Evolutionary conservation across 495 filamentous ascomycete genomes (phyloP), one percentile per base, ranked within the genome.

Genomic region (Penicillium bialowiezense): DNA sequence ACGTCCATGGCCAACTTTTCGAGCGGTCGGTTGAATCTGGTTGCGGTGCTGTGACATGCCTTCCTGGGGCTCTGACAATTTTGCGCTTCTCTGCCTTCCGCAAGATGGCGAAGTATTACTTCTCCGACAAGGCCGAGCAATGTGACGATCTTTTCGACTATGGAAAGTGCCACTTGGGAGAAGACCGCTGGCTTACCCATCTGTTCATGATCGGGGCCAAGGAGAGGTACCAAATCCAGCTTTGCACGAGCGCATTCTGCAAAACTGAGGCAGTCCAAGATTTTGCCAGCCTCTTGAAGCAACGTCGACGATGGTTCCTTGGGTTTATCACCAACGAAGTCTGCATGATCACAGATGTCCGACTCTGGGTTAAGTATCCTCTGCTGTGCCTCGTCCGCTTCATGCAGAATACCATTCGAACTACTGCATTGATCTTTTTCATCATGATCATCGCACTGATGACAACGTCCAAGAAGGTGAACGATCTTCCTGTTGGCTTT

Each of bases 271-370:
- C 93, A 8, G 93, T 97, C 18, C 90, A 96, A 65, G 90, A 86
- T 14, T 92, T 92, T 59, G 66, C 70, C 40, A 91, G 85, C 63
- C 80, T 98, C 35, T 74, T 97, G 62, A 97, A 98, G 74, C 93
- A 98, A 70, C 86, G 93, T 23, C 86, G 93, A 39, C 80, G 93
- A 55, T 98, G 93, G 93, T 98, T 98, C 62, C 77, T 98, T 38
- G 93, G 93, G 1, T 97, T 95, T 65, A 93, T 98, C 69, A 97
- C 93, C 13, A 98, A 98, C 67, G 93, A 97, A 59, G 92, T 90
- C 1, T 97, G 93, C 73, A 97, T 98, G 93, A 73, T 98, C 71
- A 98, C 93, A 9, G 93, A 98, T 68, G 78, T 86, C 55, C 80
- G 93, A 48, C 77, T 97, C 19, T 97, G 92, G 92, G 86, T 75